Conservation (phyloP, 2,329 filamentous ascomycete genomes). For the Gaeumannomyces tritici region DNA sequence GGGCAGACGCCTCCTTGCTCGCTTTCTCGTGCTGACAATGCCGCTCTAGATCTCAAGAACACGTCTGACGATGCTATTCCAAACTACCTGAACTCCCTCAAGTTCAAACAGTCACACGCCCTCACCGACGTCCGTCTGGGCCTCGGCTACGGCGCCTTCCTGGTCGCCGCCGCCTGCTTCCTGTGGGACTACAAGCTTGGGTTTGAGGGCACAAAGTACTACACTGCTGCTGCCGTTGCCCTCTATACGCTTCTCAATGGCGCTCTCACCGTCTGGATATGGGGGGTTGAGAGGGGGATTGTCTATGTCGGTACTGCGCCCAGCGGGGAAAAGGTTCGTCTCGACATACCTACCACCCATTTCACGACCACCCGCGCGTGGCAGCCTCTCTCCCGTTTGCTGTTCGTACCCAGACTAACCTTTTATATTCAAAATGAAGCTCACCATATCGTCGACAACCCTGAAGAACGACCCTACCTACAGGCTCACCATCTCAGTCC, state of each 20-base stretch:
- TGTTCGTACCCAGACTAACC: neutral
- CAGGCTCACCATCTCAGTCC: constrained; percentile 56
- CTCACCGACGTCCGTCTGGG: constrained; percentile 74
- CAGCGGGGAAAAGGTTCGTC: constrained; percentile 49
- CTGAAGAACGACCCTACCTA: constrained; percentile 80
- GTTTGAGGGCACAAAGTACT: constrained; percentile 77
- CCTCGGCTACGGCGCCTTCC: constrained; percentile 75
- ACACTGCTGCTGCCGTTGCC: constrained; percentile 69
- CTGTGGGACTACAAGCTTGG: constrained; percentile 85
- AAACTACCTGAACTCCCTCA: constrained; percentile 84
- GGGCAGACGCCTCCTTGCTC: neutral
- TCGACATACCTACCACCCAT: neutral
- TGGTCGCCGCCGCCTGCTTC: constrained; percentile 75
- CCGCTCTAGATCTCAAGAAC: constrained; percentile 75
- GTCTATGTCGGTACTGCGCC: constrained; percentile 67
- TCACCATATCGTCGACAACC: constrained; percentile 61
- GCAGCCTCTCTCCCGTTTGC: no score
- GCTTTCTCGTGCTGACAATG: constrained; percentile 4
- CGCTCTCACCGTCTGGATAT: constrained; percentile 74
- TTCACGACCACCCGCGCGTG: neutral
- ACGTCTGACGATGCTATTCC: constrained; percentile 90
- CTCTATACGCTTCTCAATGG: constrained; percentile 74
- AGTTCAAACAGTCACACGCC: constrained; percentile 71
- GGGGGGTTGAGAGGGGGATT: constrained; percentile 68
- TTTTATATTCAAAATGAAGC: constrained; percentile 31